Evolutionary conservation across 1,284 basidiomycete genomes (phyloP).

Genomic region (Ceratobasidium sp.): DNA sequence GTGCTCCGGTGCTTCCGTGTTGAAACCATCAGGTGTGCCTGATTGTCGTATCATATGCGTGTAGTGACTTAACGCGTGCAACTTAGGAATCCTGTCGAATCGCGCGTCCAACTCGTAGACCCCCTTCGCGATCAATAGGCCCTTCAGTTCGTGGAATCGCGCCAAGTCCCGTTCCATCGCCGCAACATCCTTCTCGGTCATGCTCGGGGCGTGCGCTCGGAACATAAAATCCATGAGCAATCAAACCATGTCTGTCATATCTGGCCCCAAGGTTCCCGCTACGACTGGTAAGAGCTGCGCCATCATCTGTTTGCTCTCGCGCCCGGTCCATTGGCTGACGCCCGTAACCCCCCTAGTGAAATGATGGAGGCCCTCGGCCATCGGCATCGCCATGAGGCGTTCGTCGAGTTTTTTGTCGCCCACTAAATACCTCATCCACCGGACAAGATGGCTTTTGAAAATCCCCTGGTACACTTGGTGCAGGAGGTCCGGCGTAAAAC

Average conservation of each 20-base stretch:
- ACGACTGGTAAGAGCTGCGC: slow-evolving; percentile 10
- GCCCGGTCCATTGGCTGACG: slow-evolving; percentile 50
- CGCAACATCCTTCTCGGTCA: slow-evolving; percentile 4
- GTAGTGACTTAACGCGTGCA: slow-evolving; percentile 41
- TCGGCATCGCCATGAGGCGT: slow-evolving; percentile 12
- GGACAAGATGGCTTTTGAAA: slow-evolving; percentile 9
- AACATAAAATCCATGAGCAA: slow-evolving; percentile 22
- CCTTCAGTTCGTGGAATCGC: slow-evolving; percentile 6
- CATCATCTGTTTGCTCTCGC: slow-evolving; percentile 21
- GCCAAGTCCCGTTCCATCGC: background rate
- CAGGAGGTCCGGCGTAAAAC: slow-evolving; percentile 42
- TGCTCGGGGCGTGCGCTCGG: background rate
- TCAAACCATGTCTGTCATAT: background rate
- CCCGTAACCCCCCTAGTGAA: slow-evolving; percentile 9
- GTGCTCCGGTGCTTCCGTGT: slow-evolving; percentile 42
- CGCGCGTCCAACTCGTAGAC: background rate
- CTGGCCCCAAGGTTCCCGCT: background rate
- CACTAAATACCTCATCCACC: slow-evolving; percentile 7
- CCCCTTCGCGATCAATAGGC: background rate
- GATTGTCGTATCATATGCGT: slow-evolving; percentile 18
- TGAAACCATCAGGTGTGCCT: slow-evolving; percentile 42
- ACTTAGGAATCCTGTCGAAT: slow-evolving; percentile 16
- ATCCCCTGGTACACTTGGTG: slow-evolving; percentile 27
- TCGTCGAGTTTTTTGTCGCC: background rate
- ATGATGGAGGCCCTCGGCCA: slow-evolving; percentile 1